Evolutionary conservation across 805 yeast genomes (phyloP).

Genomic region (Blastobotrys americana): DNA sequence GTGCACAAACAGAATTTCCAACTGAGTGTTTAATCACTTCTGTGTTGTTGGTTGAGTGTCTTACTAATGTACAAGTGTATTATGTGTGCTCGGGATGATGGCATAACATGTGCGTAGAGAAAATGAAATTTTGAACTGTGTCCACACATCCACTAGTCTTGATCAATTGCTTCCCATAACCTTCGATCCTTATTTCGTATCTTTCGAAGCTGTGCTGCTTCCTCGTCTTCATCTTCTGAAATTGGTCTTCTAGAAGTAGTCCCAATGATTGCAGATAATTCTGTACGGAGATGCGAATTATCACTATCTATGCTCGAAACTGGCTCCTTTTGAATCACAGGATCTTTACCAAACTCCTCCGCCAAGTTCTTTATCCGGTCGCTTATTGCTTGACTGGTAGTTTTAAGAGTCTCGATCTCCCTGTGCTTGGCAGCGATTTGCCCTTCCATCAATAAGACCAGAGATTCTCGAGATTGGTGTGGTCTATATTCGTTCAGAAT

Average conservation of each 20-base stretch:
- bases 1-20: slow-evolving; percentile 65
- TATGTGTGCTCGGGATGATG: too few relatives aligned
- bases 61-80: background rate
- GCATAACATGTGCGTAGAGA: too few relatives aligned
- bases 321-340: background rate
- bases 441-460: slow-evolving; percentile 64
- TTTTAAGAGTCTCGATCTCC: slow-evolving; percentile 31
- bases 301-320: background rate
- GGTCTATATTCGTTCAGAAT: slow-evolving; percentile 86
- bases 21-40: slow-evolving; percentile 59
- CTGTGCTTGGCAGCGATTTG: slow-evolving; percentile 41
- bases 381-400: slow-evolving; percentile 37
- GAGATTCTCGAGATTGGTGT: slow-evolving; percentile 87
- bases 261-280: background rate
- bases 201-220: too few relatives aligned
- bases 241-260: too few relatives aligned
- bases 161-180: too few relatives aligned
- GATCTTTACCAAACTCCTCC: slow-evolving; percentile 17
- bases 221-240: too few relatives aligned
- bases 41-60: background rate
- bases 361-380: slow-evolving; percentile 33
- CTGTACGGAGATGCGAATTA: background rate
- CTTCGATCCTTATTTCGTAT: too few relatives aligned
- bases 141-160: too few relatives aligned
- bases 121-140: too few relatives aligned